phyloP scores from a whole-genome alignment of 768 basidiomycete genomes.

The Tylopilus rubrobrunneus region DNA sequence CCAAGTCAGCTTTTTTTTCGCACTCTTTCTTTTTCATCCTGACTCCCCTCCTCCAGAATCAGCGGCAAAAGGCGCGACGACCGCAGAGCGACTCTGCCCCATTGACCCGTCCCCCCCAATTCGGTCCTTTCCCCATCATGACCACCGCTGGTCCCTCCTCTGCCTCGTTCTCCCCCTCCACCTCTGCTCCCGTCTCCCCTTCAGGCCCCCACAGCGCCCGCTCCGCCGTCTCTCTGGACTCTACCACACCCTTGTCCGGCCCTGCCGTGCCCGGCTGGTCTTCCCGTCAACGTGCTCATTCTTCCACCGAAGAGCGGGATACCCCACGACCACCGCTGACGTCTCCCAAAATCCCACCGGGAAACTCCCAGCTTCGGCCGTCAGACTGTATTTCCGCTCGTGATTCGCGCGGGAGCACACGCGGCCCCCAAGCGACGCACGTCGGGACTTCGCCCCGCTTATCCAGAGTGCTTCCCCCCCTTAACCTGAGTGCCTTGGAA shows the following conservation, averaged over 20 bases:
- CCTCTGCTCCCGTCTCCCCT: constrained; percentile 3
- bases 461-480: constrained; percentile 30
- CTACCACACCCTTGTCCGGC: constrained; percentile 43
- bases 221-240: constrained; percentile 30
- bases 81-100: constrained; percentile 61
- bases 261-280: constrained; percentile 50
- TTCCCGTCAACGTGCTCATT: constrained; percentile 10
- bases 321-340: constrained; percentile 8
- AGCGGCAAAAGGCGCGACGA: constrained; percentile 81
- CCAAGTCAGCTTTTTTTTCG: constrained; percentile 46
- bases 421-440: constrained; percentile 7
- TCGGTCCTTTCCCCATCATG: constrained; percentile 54
- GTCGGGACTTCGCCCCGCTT: constrained; percentile 21
- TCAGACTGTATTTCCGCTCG: constrained; percentile 7
- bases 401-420: constrained; percentile 13
- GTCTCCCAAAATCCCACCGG: constrained; percentile 7
- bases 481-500: constrained; percentile 17
- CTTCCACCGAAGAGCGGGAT: constrained; percentile 20
- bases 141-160: constrained; percentile 32
- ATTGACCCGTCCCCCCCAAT: constrained; percentile 54
- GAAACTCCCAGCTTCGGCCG: constrained; percentile 7
- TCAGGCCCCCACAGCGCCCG: constrained; percentile 13
- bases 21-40: not conserved
- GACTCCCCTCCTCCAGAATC: constrained; percentile 51
- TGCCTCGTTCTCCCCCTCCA: constrained; percentile 12